Base-by-base conservation (phyloP, 1,284 basidiomycete species). In the Naganishia cerealis region DNA sequence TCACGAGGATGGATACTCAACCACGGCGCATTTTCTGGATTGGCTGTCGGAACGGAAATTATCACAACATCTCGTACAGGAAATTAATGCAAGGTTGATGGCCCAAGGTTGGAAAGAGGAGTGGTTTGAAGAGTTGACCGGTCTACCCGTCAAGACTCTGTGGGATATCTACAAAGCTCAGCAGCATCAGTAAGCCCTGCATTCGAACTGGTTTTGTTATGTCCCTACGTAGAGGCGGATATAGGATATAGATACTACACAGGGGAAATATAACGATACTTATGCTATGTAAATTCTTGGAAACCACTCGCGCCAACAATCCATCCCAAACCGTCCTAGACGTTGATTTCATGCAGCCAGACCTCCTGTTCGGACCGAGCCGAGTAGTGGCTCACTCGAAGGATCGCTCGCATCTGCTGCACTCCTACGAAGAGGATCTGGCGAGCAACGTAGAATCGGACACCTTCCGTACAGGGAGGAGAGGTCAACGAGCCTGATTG, bases 301-400 rank as follows among this genome's bases (percentile, higher is more conserved):
- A 48, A 48, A 4, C 5, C 42, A 48, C 46, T 21, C 13, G 3
- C 46, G 46, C 13, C 46, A 48, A 48, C 42, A 43, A 43, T 43
- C 15, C 3, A 13, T 8, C 33, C 46, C 43, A 33, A 29, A n/a
- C 13, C 18, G 1, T 0, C 39, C 55, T 59, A 73, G 13, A 70
- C 72, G 61, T 73, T 73, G 66, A 71, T 73, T 69, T 73, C 68
- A 42, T 73, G 72, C 50, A 58, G 59, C 72, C 72, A 73, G 5
- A 73, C 72, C 54, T 70, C 68, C 62, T 73, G 72, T 56, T 71
- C 72, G 3, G 72, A 57, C 24, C 72, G 63, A 16, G 72, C 70
- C 24, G 70, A 71, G 65, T 69, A 73, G 52, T 62, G 65, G 56
- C 68, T 71, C 52, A 69, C 69, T 1, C 62, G 59, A 15, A 73